A percentile compares a stretch with the other conserved stretches of the same genome.
Evolutionary conservation across 768 basidiomycete species (phyloP).

Genomic region (Lactarius psammicola): DNA sequence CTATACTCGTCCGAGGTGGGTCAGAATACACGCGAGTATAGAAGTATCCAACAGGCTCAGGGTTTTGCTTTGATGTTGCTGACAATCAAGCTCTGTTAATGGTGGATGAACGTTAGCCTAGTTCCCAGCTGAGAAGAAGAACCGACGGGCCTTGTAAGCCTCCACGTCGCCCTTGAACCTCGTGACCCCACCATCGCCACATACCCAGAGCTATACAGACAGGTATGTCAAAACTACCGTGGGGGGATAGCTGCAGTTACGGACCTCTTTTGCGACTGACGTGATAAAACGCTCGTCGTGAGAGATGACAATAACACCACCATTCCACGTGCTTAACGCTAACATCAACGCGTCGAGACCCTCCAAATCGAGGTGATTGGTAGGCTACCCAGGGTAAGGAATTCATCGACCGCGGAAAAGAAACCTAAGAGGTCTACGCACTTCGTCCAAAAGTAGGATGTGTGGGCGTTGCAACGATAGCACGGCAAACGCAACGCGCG

Average conservation of each 20-base stretch:
- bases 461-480: constrained; percentile 88
- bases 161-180: constrained; percentile 91
- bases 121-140: background rate
- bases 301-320: constrained; percentile 89
- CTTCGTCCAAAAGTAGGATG: constrained; percentile 91
- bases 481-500: constrained; percentile 88
- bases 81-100: constrained; percentile 28
- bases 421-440: constrained; percentile 35
- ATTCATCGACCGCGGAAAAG: background rate
- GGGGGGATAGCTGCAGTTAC: constrained; percentile 26
- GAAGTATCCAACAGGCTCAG: constrained; percentile 23
- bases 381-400: constrained; percentile 52
- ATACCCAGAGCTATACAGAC: constrained; percentile 78
- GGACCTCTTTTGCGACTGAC: constrained; percentile 78
- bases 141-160: constrained; percentile 72
- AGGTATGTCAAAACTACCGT: constrained; percentile 21
- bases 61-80: constrained; percentile 39
- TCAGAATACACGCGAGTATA: constrained; percentile 11
- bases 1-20: constrained; percentile 2
- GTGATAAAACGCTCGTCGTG: constrained; percentile 97
- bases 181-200: constrained; percentile 73
- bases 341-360: constrained; percentile 94
- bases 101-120: background rate
- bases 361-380: constrained; percentile 96
- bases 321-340: constrained; percentile 78